Base-by-base conservation (phyloP, 805 yeast species). In the Nakazawaea ambrosiae region DNA sequence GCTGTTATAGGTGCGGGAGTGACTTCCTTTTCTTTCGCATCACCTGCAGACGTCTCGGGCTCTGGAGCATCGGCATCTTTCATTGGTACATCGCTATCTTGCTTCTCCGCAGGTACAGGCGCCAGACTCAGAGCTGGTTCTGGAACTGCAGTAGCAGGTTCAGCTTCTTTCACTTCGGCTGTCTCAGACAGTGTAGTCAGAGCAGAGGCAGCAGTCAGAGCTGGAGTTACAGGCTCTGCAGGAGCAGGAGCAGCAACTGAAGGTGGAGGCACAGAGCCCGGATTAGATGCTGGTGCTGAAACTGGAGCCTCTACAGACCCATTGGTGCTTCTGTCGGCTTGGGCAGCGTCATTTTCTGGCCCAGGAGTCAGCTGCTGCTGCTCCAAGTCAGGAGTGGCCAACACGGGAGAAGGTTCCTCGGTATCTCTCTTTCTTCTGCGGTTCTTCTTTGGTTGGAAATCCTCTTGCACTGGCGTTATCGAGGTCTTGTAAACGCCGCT, bases 241-340 rank as follows among this genome's bases (percentile, higher is more conserved):
- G 15, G 30, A n/a, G 23, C 31, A 8, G 34, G 23, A 15, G 20
- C 31, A 19, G 16, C n/a, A 10, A 19, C 57, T 17, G 36, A 10
- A n/a, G 34, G 33, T 16, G 29, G 30, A 11, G 37, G 22, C 20
- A 18, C 33, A 16, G 41, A 12, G 17, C 36, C 20, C 25, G 22
- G 31, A 20, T 40, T 28, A 19, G 41, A 16, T 19, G 26, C 30
- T 40, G 41, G 26, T 24, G 41, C 28, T n/a, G 45, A 9, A 26
- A 41, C 36, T 28, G 46, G 19, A 18, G 36, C 37, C 16, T 40
- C 20, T 20, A 38, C 26, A 10, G 33, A 8, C 24, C 24, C 24
- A 22, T 22, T 22, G 24, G 24, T 10, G 10, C 10, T 10, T 7
- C 10, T 10, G 10, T 22, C 10, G 7, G 24, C 10, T 8, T 22